phyloP scores from a whole-genome alignment of 495 filamentous ascomycete genomes.

The Extremus antarcticus region DNA sequence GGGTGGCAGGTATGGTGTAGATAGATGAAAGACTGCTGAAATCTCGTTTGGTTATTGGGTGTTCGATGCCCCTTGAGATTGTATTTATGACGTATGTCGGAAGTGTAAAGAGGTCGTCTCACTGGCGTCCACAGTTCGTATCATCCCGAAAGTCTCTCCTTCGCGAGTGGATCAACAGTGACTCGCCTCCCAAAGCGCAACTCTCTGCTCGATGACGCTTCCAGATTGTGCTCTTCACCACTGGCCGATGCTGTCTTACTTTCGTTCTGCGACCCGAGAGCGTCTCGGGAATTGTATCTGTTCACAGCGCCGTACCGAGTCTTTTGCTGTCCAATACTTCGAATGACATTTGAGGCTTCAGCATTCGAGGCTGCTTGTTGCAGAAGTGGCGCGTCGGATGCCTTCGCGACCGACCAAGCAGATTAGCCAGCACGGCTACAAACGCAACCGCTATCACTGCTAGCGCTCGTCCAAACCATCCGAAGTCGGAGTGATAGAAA shows the following conservation, averaged over 20 bases:
- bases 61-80: too few relatives aligned
- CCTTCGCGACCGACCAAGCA: conserved; percentile 20
- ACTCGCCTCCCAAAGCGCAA: background rate
- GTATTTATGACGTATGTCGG: too few relatives aligned
- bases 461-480: background rate
- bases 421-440: conserved; percentile 3
- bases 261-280: background rate
- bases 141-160: background rate
- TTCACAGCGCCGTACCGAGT: background rate
- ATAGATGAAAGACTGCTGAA: too few relatives aligned
- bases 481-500: background rate
- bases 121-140: too few relatives aligned
- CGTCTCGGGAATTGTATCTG: background rate
- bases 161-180: background rate
- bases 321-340: background rate
- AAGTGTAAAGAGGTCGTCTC: too few relatives aligned
- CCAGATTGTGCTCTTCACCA: background rate
- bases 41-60: too few relatives aligned
- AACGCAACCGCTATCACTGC: background rate
- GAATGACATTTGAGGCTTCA: background rate
- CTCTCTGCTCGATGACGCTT: background rate
- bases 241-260: background rate
- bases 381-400: conserved; percentile 19
- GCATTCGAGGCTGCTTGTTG: conserved; percentile 7
- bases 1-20: too few relatives aligned